Evolutionary conservation across 2,329 filamentous ascomycete species (phyloP), one percentile per base, ranked within the genome.

Genomic region (Aspergillus versicolor): DNA sequence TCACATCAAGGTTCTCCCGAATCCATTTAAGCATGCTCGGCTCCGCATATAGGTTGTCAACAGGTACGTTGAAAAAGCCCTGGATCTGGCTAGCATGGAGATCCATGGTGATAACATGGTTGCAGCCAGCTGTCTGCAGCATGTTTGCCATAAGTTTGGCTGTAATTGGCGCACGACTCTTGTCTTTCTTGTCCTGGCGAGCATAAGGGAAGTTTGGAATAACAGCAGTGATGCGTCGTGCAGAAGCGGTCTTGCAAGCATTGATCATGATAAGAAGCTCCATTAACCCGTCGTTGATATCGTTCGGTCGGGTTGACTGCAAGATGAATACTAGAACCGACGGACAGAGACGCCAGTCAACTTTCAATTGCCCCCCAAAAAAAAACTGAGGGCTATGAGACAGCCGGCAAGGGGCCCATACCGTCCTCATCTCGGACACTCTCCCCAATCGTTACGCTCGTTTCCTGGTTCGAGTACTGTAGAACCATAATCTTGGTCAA

Each of bases 221-320:
- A 63, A 97, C 91, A 62, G 92, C 93, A 21, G 93, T 97, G 77
- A 97, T 96, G 63, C 93, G 90, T 63, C 92, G 87, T 12, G 93
- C 93, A 37, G 87, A 90, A 42, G 88, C 88, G 22, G 88, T 90
- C 74, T 90, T 88, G 82, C 93, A 97, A 62, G 93, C 93, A 72
- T 96, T 95, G 76, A 97, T 95, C 88, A 97, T 96, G 78, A 97
- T 97, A 65, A 97, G 84, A 38, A 97, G 85, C 78, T 99, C 93
- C 93, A 99, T 97, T 59, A 99, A 84, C 49, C 92, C 92, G 74
- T 97, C 93, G 77, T 99, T 99, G 79, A 97, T 95, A 73, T 97
- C 92, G 73, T 93, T 92, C 2, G 93, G 93, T 41, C 90, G 88
- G 47, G 94, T 96, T 22, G 93, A 96, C 78, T 97, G 93, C 59